Base-by-base conservation (phyloP, 306 rosid genomes). In the Sesbania bispinosa region DNA sequence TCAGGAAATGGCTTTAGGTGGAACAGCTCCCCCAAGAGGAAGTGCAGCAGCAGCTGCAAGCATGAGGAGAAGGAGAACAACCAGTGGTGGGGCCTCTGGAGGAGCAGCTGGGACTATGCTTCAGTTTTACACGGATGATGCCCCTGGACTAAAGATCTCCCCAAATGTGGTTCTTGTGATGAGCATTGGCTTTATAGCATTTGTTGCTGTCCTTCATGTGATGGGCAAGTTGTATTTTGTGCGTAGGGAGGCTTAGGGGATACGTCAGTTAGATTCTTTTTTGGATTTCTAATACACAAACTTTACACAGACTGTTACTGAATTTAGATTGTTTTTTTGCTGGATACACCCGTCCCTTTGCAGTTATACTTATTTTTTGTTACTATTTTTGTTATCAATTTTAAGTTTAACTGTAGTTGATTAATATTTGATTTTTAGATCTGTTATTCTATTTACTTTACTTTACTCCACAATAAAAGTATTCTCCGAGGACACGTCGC, bases 41-140 rank as follows among this genome's bases (percentile, higher is more conserved):
- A 86, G 89, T 85, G 92, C 95, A n/a, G 97, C 97, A 11, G 95
- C 97, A 32, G 70, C 97, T 46, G 97, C 97, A 0, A 85, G 88
- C 88, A 81, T 90, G 90, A 79, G 97, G 24, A 79, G 97, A 53
- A 86, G 97, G 67, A 85, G 81, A 81, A 51, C 90, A 0, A 39
- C 95, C 2, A 73, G 88, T 11, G 82, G 88, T 21, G 95, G 89
- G 2, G 83, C 88, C 48, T 83, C 97, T 0, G 91, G 89, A 24
- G 92, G 95, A 20, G 90, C 95, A 45, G 87, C 92, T 1, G 95
- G 92, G 74, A 79, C 84, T 21, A 88, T 90, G 95, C 92, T 90
- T 67, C 95, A 90, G 76, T 90, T 90, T 67, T 90, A 90, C 87
- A 90, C 96, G 0, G 96, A 90, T 42, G 96, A 90, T 62, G 95